These are phyloP conservation scores for Penicillium odoratum DNA, from an alignment of 495 filamentous ascomycete genomes.

Conservation along the genomic window DNA sequence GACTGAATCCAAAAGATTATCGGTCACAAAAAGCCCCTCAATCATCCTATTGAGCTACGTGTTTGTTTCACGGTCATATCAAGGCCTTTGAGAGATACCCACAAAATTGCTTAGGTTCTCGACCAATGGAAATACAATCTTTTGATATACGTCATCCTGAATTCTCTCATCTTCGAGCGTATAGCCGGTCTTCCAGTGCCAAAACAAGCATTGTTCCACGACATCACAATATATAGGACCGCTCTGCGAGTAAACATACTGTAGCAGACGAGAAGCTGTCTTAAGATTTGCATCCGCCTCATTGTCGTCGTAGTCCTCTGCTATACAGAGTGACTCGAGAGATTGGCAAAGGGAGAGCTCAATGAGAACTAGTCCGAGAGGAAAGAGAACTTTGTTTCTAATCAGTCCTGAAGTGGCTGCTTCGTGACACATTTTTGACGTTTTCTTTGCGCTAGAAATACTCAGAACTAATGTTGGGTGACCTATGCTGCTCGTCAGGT, in stretches of 20 bases:
- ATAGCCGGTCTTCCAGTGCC: background rate
- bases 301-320: constrained; percentile 24
- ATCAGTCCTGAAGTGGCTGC: constrained; percentile 13
- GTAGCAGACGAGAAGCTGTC: background rate
- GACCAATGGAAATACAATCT: background rate
- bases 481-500: background rate
- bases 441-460: background rate
- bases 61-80: too few relatives aligned
- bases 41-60: too few relatives aligned
- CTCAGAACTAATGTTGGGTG: background rate
- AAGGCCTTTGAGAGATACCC: too few relatives aligned
- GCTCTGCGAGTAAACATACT: background rate
- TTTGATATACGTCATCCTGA: constrained; percentile 2
- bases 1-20: too few relatives aligned
- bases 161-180: constrained; percentile 5
- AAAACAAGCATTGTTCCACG: background rate
- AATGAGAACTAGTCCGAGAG: constrained; percentile 32
- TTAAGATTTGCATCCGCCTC: constrained; percentile 16
- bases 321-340: constrained; percentile 18
- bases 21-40: too few relatives aligned
- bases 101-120: constrained; percentile 3
- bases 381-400: constrained; percentile 28
- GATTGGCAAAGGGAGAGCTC: constrained; percentile 37
- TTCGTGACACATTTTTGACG: background rate
- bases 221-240: background rate